Evolutionary conservation across 441 rosid genomes (phyloP).

Genomic region (Erodium texanum): DNA sequence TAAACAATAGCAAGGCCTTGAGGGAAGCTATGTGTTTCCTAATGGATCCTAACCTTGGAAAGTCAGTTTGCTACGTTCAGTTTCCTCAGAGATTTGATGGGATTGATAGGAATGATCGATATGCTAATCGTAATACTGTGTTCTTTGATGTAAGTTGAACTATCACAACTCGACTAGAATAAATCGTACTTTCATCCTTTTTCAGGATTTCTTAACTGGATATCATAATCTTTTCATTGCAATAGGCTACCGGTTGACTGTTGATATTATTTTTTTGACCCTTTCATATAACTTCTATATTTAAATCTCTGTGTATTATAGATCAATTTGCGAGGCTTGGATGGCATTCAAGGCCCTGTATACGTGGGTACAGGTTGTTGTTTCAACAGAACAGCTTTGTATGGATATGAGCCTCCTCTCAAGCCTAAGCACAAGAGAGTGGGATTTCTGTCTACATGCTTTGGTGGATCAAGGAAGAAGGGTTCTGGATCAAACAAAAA

Average conservation of each 20-base stretch:
- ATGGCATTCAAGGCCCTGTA: constrained; percentile 98
- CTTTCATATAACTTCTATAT: no score
- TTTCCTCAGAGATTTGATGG: constrained; percentile 99
- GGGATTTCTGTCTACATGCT: constrained; percentile 63
- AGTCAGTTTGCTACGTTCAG: constrained; percentile 88
- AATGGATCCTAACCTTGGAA: constrained; percentile 97
- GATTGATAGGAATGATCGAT: constrained; percentile 82
- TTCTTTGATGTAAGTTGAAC: constrained; percentile 80
- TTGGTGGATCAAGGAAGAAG: constrained; percentile 86
- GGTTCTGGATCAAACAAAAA: constrained; percentile 47
- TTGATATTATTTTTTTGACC: no score
- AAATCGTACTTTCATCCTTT: neutral
- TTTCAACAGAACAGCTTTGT: constrained; percentile 89
- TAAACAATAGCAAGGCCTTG: constrained; percentile 90
- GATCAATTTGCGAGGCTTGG: constrained; percentile 37
- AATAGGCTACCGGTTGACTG: neutral
- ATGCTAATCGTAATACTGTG: constrained; percentile 89
- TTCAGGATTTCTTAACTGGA: neutral
- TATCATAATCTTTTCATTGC: neutral
- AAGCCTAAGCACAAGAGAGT: constrained; percentile 75
- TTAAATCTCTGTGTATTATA: no score
- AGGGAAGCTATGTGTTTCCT: constrained; percentile 96
- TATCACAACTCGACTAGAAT: no score
- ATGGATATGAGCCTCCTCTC: constrained; percentile 91
- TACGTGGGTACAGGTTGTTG: constrained; percentile 97